A percentile compares a stretch with the other conserved stretches of the same genome.
Conservation (phyloP, 768 basidiomycete species). For the Austroboletus festivus region DNA sequence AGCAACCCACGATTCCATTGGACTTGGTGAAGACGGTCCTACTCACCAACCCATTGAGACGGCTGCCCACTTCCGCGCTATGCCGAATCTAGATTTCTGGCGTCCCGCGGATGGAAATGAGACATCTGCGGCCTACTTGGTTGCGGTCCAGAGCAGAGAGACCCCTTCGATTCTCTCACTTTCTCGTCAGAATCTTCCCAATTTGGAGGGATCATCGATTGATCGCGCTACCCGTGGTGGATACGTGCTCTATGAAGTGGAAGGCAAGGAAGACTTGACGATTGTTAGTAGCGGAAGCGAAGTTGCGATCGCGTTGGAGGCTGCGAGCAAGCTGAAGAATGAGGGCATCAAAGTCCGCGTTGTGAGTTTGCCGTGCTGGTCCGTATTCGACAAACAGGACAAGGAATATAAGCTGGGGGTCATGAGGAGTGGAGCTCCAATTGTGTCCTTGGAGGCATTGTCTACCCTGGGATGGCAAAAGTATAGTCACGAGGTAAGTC, state of each 20-base stretch:
- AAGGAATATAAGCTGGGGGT: conserved; percentile 79
- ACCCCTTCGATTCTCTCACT: conserved; percentile 84
- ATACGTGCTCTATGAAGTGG: conserved; percentile 83
- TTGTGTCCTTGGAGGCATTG: conserved; percentile 86
- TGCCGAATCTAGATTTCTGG: conserved; percentile 91
- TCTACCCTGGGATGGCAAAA: conserved; percentile 82
- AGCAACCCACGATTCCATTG: conserved; percentile 96
- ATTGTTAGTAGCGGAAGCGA: conserved; percentile 90
- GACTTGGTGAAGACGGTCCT: conserved; percentile 90
- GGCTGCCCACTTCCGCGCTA: conserved; percentile 79
- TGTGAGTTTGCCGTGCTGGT: conserved; percentile 88
- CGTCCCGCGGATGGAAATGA: conserved; percentile 95
- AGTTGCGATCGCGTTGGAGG: conserved; percentile 83
- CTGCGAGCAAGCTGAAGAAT: conserved; percentile 71
- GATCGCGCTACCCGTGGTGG: conserved; percentile 82
- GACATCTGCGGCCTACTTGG: conserved; percentile 88
- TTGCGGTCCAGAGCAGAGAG: conserved; percentile 66
- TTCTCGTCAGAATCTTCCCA: conserved; percentile 89
- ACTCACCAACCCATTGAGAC: conserved; percentile 96
- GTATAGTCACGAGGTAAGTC: conserved; percentile 77
- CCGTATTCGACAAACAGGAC: conserved; percentile 80
- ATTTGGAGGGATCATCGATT: conserved; percentile 83
- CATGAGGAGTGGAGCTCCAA: conserved; percentile 83
- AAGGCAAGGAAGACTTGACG: conserved; percentile 72
- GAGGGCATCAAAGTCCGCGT: conserved; percentile 80